Percentiles rank a stretch among this genome's conserved stretches.
Conservation (phyloP, 2,329 filamentous ascomycete species). For the Cercospora brassicicola region DNA sequence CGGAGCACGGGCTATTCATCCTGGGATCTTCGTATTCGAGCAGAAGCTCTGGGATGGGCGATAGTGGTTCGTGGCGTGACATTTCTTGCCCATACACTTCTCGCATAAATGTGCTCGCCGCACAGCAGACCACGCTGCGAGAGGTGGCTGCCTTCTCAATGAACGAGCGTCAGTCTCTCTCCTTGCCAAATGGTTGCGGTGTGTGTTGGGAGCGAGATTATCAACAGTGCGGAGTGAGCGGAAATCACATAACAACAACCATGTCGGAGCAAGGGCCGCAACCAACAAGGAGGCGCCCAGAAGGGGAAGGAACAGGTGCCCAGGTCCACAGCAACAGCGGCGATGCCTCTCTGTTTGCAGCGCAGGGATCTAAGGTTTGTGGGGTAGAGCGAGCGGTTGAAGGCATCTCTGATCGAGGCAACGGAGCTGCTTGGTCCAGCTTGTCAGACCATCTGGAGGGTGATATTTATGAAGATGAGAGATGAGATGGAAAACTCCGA, state of each 20-base stretch:
- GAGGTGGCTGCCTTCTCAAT: neutral
- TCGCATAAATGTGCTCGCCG: neutral
- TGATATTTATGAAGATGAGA: neutral
- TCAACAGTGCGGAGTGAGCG: neutral
- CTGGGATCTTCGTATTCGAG: conserved; percentile 2
- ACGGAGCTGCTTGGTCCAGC: neutral
- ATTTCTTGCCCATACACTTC: neutral
- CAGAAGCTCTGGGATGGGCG: conserved; percentile 9
- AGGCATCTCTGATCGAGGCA: neutral
- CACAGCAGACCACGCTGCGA: neutral
- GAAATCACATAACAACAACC: conserved; percentile 11
- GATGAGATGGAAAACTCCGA: neutral
- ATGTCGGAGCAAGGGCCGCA: conserved; percentile 6
- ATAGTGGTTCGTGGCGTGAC: conserved; percentile 1
- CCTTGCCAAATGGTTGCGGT: neutral
- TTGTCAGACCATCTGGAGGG: neutral
- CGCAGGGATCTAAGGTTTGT: conserved; percentile 2
- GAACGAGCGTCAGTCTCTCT: neutral
- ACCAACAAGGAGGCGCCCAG: conserved; percentile 6
- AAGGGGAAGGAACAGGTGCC: conserved; percentile 1
- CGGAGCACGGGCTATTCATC: neutral
- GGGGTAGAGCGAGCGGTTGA: neutral
- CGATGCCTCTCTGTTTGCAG: neutral
- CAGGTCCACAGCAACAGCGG: neutral
- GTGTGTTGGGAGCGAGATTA: neutral